Percentiles rank a stretch among this genome's conserved stretches.
Evolutionary conservation across 2,329 filamentous ascomycete genomes (phyloP).

Genomic region (Macrophomina tecta): DNA sequence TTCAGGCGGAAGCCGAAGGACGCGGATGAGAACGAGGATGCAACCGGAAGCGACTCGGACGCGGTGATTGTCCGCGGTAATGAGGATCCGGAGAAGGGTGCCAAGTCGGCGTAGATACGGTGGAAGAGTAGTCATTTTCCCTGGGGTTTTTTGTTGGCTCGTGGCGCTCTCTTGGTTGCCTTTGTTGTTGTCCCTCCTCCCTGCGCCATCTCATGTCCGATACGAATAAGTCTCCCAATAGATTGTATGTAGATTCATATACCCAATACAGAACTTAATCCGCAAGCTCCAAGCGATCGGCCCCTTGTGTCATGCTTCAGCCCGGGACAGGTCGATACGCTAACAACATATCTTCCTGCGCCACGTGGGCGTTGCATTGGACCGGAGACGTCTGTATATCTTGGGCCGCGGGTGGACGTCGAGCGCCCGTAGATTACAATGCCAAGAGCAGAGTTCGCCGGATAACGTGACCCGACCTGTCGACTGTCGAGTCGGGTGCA

Average conservation of each 20-base stretch:
- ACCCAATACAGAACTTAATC: not conserved
- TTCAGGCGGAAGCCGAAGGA: conserved; percentile 30
- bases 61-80: not conserved
- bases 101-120: not conserved
- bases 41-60: conserved; percentile 9
- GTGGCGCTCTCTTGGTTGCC: not conserved
- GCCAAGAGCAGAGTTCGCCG: no score
- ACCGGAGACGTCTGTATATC: no score
- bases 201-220: not conserved
- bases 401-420: no score
- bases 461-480: no score
- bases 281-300: no score
- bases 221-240: not conserved
- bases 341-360: no score
- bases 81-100: conserved; percentile 11
- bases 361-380: no score
- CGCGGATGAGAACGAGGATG: conserved; percentile 5
- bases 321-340: no score
- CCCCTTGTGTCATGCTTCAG: no score
- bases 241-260: not conserved
- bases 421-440: no score
- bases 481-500: no score
- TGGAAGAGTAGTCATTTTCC: not conserved
- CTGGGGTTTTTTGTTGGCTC: not conserved
- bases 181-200: no score